These are phyloP conservation scores for Ceratocystis huliohia DNA, from an alignment of 2,329 filamentous ascomycete genomes.

Conservation along the genomic window DNA sequence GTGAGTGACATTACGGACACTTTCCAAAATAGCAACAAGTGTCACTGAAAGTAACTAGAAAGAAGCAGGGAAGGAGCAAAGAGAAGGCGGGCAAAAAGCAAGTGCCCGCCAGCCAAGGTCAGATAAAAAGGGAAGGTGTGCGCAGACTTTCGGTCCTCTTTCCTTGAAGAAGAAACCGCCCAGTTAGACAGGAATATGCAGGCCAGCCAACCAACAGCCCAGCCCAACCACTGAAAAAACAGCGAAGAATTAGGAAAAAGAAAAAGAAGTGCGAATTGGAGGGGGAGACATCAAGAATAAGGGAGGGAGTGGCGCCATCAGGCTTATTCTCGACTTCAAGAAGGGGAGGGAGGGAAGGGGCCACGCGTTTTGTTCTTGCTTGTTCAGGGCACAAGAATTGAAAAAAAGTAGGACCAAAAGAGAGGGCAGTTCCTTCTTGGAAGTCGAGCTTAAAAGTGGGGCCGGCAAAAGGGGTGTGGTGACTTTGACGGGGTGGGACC, in stretches of 20 bases:
- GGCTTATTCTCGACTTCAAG: background rate
- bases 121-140: background rate
- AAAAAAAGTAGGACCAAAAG: background rate
- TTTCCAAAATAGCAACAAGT: background rate
- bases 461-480: background rate
- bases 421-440: background rate
- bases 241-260: background rate
- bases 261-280: background rate
- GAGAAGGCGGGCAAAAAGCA: background rate
- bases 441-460: slow-evolving; percentile 1
- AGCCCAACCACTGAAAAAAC: too few species aligned
- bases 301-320: background rate
- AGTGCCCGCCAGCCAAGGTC: background rate
- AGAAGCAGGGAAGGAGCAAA: background rate
- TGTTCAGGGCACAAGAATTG: background rate
- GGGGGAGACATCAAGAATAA: background rate
- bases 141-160: background rate
- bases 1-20: too few species aligned
- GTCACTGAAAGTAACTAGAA: background rate
- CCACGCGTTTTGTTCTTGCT: background rate
- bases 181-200: too few species aligned
- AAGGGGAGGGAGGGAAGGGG: background rate
- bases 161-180: background rate
- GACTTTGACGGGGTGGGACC: background rate
- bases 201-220: too few species aligned